Conservation (phyloP, 495 filamentous ascomycete genomes). For the Aspergillus haitiensis region DNA sequence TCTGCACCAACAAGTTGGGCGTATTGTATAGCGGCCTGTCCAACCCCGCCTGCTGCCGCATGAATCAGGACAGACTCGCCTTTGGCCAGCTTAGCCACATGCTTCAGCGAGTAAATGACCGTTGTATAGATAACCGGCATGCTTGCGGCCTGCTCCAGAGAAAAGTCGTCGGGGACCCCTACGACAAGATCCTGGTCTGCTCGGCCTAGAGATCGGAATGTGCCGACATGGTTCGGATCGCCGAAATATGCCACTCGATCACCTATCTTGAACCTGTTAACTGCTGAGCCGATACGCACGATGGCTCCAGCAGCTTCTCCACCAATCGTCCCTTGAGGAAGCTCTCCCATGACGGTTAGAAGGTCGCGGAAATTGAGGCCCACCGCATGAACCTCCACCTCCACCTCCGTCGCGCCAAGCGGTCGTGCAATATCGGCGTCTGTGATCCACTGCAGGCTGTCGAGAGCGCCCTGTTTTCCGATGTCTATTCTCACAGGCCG, state of each 20-base stretch:
- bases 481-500: no score
- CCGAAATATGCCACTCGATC: slow-evolving; percentile 39
- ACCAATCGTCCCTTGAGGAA: slow-evolving; percentile 36
- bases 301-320: slow-evolving; percentile 48
- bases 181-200: no score
- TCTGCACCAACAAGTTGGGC: slow-evolving; percentile 55
- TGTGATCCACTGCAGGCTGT: no score
- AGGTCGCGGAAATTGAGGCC: slow-evolving; percentile 49
- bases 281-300: slow-evolving; percentile 14
- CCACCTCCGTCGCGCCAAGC: slow-evolving; percentile 9
- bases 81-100: slow-evolving; percentile 40
- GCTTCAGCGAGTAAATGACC: slow-evolving; percentile 10
- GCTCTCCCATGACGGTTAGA: slow-evolving; percentile 37
- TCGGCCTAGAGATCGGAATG: no score
- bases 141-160: neutral
- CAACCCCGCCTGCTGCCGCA: slow-evolving; percentile 56
- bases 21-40: slow-evolving; percentile 59
- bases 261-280: slow-evolving; percentile 35
- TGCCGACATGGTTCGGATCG: no score
- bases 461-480: no score
- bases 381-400: slow-evolving; percentile 28
- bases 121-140: neutral
- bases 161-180: neutral
- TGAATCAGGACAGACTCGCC: slow-evolving; percentile 61
- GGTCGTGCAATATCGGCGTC: neutral